Conservation (phyloP, 192 early-diverging fungal species). For the Pecoramyces ruminantium region DNA sequence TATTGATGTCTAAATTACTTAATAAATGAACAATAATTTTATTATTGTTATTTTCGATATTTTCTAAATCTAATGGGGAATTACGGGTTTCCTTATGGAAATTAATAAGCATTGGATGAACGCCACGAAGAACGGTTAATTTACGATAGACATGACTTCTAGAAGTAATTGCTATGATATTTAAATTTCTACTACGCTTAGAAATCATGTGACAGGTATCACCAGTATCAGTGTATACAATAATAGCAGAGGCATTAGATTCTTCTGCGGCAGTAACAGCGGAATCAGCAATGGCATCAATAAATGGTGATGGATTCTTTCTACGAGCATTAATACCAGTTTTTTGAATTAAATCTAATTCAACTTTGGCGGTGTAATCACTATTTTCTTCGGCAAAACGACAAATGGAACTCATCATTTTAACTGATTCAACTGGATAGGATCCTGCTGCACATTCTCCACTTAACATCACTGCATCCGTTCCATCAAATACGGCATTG, state of each 20-base stretch:
- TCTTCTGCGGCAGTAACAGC: constrained; percentile 72
- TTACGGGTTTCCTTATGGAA: not conserved
- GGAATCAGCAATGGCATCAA: constrained; percentile 82
- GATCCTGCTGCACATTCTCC: constrained; percentile 94
- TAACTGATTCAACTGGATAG: constrained; percentile 77
- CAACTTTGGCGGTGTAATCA: constrained; percentile 74
- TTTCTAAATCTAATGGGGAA: not conserved
- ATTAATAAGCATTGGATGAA: constrained; percentile 1
- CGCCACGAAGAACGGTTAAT: constrained; percentile 15
- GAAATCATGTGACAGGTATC: constrained; percentile 9
- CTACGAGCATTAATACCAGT: not conserved
- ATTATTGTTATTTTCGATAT: not conserved
- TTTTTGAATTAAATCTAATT: constrained; percentile 20
- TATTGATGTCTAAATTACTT: not conserved
- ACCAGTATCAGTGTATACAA: constrained; percentile 15
- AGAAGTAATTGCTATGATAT: constrained; percentile 26
- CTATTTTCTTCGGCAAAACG: constrained; percentile 81
- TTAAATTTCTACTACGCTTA: constrained; percentile 20
- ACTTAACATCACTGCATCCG: constrained; percentile 97
- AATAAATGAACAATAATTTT: not conserved
- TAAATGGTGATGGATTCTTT: constrained; percentile 51
- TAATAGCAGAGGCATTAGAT: constrained; percentile 17
- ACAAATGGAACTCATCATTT: constrained; percentile 89
- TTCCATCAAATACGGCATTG: constrained; percentile 93
- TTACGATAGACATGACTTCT: constrained; percentile 16